phyloP scores from a whole-genome alignment of 495 filamentous ascomycete species.

The Astrocystis sublimbata region DNA sequence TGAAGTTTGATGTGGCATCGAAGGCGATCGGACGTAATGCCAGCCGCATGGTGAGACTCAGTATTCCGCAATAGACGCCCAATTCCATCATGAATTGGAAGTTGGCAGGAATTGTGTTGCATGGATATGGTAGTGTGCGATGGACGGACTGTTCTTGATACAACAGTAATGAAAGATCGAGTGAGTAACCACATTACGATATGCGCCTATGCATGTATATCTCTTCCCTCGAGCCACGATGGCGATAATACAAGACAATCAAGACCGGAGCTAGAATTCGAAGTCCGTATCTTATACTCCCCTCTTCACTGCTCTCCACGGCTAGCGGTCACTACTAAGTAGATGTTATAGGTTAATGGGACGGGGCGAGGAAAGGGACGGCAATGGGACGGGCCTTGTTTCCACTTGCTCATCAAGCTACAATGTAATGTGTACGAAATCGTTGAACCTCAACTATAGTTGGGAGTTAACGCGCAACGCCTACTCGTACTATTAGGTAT shows the following conservation, averaged over 20 bases:
- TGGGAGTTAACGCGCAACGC: not conserved
- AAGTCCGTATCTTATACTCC: conserved; percentile 10
- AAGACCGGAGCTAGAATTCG: conserved; percentile 7
- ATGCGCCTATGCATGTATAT: not conserved
- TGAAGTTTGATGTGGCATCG: conserved; percentile 11
- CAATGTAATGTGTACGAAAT: conserved; percentile 10
- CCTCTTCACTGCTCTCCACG: conserved; percentile 9
- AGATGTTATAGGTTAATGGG: conserved; percentile 19
- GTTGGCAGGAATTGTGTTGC: not conserved
- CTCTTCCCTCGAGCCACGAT: conserved; percentile 6
- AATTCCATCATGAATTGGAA: conserved; percentile 3
- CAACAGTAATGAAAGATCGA: conserved; percentile 5
- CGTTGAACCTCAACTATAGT: conserved; percentile 20
- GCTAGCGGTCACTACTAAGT: conserved; percentile 14
- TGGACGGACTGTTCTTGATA: conserved; percentile 7
- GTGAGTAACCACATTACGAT: not conserved
- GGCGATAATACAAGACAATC: conserved; percentile 13
- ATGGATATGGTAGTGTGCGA: not conserved
- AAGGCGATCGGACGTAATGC: conserved; percentile 16
- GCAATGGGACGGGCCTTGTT: conserved; percentile 20
- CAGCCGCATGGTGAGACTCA: conserved; percentile 9
- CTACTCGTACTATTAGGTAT: not conserved
- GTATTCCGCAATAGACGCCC: conserved; percentile 20
- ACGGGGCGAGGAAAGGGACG: conserved; percentile 11
- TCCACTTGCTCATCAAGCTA: conserved; percentile 23